Percentiles rank a stretch among this genome's conserved stretches.
Evolutionary conservation across 1,139 yeast species (phyloP).

Genomic region (Blastobotrys illinoisensis): DNA sequence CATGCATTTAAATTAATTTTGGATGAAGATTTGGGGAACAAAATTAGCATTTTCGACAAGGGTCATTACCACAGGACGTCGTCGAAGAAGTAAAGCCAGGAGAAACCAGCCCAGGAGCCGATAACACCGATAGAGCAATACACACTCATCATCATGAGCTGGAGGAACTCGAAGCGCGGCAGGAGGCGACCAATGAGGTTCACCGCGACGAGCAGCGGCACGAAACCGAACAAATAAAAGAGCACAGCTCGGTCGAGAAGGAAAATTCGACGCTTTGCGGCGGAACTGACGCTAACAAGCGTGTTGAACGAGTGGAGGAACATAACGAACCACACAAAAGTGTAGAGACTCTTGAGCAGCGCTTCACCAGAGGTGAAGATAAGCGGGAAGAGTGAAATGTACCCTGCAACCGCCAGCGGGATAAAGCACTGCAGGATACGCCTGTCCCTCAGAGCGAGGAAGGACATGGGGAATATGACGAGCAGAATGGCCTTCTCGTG

Average conservation of each 20-base stretch:
- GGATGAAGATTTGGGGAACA: too few species aligned
- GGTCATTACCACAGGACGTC: slow-evolving; percentile 26
- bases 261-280: slow-evolving; percentile 44
- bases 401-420: slow-evolving; percentile 74
- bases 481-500: slow-evolving; percentile 93
- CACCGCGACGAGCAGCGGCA: slow-evolving; percentile 58
- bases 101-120: slow-evolving; percentile 82
- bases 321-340: slow-evolving; percentile 80
- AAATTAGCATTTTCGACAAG: too few species aligned
- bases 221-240: slow-evolving; percentile 61
- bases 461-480: slow-evolving; percentile 83
- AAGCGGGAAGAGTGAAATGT: slow-evolving; percentile 83
- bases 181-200: slow-evolving; percentile 51
- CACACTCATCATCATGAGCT: slow-evolving; percentile 76
- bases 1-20: too few species aligned
- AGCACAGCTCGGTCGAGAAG: slow-evolving; percentile 67
- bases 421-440: slow-evolving; percentile 51
- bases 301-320: slow-evolving; percentile 68
- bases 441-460: slow-evolving; percentile 66
- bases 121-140: slow-evolving; percentile 84
- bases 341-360: slow-evolving; percentile 68
- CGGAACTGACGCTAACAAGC: slow-evolving; percentile 52
- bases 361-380: slow-evolving; percentile 78
- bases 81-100: slow-evolving; percentile 74
- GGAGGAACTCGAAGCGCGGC: slow-evolving; percentile 52